Percentiles rank a stretch among this genome's conserved stretches.
Evolutionary conservation across 2,329 filamentous ascomycete species (phyloP).

Genomic region (Ophiostoma himal-ulmi): DNA sequence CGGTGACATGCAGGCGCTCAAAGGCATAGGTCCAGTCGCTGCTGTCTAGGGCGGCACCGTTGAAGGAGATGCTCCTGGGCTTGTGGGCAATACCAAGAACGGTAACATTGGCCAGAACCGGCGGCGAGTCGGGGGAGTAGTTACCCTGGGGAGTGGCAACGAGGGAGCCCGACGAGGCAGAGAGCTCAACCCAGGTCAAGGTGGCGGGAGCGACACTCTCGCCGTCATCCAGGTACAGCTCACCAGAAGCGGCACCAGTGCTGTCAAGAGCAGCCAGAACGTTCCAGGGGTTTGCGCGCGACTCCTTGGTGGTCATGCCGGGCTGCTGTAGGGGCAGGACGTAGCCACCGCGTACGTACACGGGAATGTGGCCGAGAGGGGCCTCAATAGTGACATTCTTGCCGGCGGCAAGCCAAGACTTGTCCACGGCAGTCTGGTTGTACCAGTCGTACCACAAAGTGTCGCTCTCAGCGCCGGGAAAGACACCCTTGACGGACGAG

Average conservation of each 20-base stretch:
- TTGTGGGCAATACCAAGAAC: constrained; percentile 49
- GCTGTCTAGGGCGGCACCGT: constrained; percentile 41
- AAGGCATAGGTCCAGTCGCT: constrained; percentile 38
- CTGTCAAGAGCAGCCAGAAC: constrained; percentile 56
- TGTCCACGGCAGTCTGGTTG: constrained; percentile 50
- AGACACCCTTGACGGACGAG: constrained; percentile 39
- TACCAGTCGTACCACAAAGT: constrained; percentile 75
- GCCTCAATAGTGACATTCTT: constrained; percentile 40
- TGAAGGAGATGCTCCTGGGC: constrained; percentile 45
- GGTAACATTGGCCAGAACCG: constrained; percentile 54
- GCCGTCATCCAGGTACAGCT: constrained; percentile 69
- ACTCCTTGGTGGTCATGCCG: constrained; percentile 59
- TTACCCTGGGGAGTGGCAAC: constrained; percentile 44
- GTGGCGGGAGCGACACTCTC: constrained; percentile 48
- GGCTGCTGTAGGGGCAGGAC: constrained; percentile 64
- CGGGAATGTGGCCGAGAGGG: constrained; percentile 62
- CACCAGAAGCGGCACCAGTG: constrained; percentile 52
- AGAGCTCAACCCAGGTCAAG: constrained; percentile 19
- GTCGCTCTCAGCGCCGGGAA: constrained; percentile 39
- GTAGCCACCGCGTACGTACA: constrained; percentile 63
- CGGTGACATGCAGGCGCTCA: constrained; percentile 46
- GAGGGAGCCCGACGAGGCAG: constrained; percentile 31
- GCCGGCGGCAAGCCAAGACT: constrained; percentile 30
- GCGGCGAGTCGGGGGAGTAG: constrained; percentile 35
- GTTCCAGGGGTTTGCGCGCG: constrained; percentile 59